phyloP scores from a whole-genome alignment of 83 land plant species.

The Picea engelmannii region DNA sequence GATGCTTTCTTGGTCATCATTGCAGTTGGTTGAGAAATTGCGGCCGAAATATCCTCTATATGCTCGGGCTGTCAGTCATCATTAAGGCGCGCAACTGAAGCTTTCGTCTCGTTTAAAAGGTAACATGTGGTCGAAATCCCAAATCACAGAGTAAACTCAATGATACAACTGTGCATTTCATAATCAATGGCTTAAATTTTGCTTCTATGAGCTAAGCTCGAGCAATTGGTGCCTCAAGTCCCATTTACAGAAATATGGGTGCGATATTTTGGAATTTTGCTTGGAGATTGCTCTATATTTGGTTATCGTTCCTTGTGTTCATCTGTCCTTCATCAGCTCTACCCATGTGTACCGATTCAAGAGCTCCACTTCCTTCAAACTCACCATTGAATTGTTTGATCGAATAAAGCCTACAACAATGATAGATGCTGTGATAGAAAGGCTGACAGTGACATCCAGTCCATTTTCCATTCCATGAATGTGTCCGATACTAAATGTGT shows the following conservation, averaged over 20 bases:
- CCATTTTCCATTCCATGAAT: conserved; percentile 4
- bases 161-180: too few species aligned
- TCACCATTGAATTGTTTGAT: neutral
- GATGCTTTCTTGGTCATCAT: too few species aligned
- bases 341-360: neutral
- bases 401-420: neutral
- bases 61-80: too few species aligned
- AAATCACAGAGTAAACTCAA: too few species aligned
- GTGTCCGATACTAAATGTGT: conserved; percentile 6
- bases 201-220: too few species aligned
- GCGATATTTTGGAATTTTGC: neutral
- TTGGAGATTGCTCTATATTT: neutral
- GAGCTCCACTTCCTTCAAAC: neutral
- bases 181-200: too few species aligned
- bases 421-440: neutral
- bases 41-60: too few species aligned
- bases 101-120: too few species aligned
- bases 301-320: neutral
- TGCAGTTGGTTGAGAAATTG: too few species aligned
- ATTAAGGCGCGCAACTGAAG: too few species aligned
- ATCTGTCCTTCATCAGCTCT: neutral
- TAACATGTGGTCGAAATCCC: too few species aligned
- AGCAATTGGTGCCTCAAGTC: too few species aligned
- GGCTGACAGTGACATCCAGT: neutral
- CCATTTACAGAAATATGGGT: neutral